These are phyloP conservation scores for Flaveria linearis DNA, from an alignment of 129 eudicot genomes.

Conservation along the genomic window DNA sequence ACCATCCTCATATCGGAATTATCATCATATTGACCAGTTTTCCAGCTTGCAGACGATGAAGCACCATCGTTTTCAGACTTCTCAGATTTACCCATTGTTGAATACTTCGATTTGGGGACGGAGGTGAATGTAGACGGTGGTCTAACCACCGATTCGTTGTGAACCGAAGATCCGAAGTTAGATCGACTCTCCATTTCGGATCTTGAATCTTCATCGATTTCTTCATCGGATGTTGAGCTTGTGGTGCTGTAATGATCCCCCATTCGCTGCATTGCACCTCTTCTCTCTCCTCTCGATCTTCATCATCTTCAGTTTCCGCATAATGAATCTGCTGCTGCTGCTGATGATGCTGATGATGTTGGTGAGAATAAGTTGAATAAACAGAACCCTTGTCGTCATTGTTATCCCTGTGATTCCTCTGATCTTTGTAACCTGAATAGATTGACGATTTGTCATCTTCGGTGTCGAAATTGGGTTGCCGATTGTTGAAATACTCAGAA, in stretches of 20 bases:
- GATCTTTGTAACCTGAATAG: constrained; percentile 17
- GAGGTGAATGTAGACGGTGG: constrained; percentile 29
- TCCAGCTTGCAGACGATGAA: constrained; percentile 62
- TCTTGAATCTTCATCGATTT: constrained; percentile 58
- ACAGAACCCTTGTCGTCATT: constrained; percentile 25
- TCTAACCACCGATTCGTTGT: constrained; percentile 43
- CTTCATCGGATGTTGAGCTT: constrained; percentile 55
- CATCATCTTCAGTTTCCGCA: constrained; percentile 42
- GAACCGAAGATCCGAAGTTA: constrained; percentile 62
- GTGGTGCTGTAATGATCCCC: constrained; percentile 83
- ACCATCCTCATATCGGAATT: constrained; percentile 69
- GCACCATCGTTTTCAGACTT: constrained; percentile 53
- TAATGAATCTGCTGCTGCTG: constrained; percentile 14
- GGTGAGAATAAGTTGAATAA: constrained; percentile 34
- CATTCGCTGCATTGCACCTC: constrained; percentile 94
- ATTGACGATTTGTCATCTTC: constrained; percentile 43
- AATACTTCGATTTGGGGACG: constrained; percentile 36
- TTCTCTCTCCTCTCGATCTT: constrained; percentile 64
- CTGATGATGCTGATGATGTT: neutral
- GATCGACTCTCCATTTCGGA: constrained; percentile 66
- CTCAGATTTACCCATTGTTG: constrained; percentile 46
- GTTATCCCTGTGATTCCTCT: neutral
- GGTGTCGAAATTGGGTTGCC: constrained; percentile 29
- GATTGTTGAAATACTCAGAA: constrained; percentile 63
- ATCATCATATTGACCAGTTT: constrained; percentile 38